These are phyloP conservation scores for Darksidea phi DNA, from an alignment of 495 filamentous ascomycete genomes.

Conservation along the genomic window DNA sequence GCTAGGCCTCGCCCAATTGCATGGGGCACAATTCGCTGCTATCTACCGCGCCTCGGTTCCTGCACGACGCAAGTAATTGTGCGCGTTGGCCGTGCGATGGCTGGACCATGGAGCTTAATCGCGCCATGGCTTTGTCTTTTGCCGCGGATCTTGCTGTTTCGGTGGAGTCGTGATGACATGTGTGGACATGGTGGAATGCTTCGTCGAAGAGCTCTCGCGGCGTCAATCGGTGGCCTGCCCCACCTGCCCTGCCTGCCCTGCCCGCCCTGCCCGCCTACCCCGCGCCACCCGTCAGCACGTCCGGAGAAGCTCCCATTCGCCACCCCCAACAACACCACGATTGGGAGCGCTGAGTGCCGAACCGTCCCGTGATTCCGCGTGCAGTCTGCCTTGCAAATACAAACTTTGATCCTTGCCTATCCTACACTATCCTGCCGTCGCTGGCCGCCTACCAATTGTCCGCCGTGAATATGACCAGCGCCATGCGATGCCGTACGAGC, in stretches of 20 bases:
- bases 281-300: no score
- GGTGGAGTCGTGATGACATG: no score
- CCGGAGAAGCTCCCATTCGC: slow-evolving; percentile 5
- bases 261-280: no score
- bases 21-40: no score
- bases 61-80: background rate
- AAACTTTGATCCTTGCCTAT: background rate
- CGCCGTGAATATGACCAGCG: slow-evolving; percentile 76
- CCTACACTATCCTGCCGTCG: background rate
- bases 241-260: no score
- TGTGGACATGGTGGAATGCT: no score
- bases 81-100: no score
- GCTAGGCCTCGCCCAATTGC: background rate
- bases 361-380: slow-evolving; percentile 2
- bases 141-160: no score
- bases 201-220: no score
- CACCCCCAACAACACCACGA: background rate
- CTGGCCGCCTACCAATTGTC: slow-evolving; percentile 61
- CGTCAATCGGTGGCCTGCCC: no score
- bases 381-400: background rate
- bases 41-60: background rate
- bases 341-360: slow-evolving; percentile 2
- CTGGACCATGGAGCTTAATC: no score
- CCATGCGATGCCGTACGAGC: slow-evolving; percentile 79
- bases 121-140: no score